Percentiles rank a stretch among this genome's conserved stretches.
These are phyloP conservation scores for Aspergillus campestris DNA, from an alignment of 495 filamentous ascomycete genomes.

Conservation along the genomic window DNA sequence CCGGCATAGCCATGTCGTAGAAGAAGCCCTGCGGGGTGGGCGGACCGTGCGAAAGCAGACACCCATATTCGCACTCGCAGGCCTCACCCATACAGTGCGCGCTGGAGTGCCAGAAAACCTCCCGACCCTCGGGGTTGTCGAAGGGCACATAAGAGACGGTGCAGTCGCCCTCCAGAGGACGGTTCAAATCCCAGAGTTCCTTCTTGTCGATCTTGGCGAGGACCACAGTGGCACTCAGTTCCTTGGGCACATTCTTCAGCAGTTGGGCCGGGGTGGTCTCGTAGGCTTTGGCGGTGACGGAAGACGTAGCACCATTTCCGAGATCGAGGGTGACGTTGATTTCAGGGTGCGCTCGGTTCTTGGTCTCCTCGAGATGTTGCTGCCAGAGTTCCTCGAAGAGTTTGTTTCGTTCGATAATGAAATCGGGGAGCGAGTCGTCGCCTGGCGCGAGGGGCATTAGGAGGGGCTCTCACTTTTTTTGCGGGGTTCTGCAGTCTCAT, in stretches of 20 bases:
- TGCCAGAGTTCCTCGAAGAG: slow-evolving; percentile 86
- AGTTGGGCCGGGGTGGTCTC: slow-evolving; percentile 48
- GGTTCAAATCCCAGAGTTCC: slow-evolving; percentile 82
- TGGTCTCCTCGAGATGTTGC: slow-evolving; percentile 63
- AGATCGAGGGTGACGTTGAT: slow-evolving; percentile 44
- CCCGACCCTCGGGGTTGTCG: slow-evolving; percentile 71
- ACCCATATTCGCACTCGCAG: slow-evolving; percentile 79
- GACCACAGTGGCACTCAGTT: slow-evolving; percentile 48
- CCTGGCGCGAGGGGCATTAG: slow-evolving; percentile 21
- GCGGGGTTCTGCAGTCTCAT: slow-evolving; percentile 4
- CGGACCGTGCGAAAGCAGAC: slow-evolving; percentile 85
- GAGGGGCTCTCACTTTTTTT: slow-evolving; percentile 15
- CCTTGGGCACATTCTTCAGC: slow-evolving; percentile 44
- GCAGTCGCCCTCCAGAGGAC: slow-evolving; percentile 72
- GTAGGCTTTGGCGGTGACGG: slow-evolving; percentile 41
- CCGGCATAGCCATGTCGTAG: slow-evolving; percentile 90
- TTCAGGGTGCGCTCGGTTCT: slow-evolving; percentile 35
- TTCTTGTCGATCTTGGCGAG: slow-evolving; percentile 73
- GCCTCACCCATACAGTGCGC: slow-evolving; percentile 94
- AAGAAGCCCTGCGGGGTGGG: slow-evolving; percentile 93
- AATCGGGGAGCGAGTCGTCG: slow-evolving; percentile 57
- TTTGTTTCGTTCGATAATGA: slow-evolving; percentile 70
- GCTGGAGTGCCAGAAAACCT: slow-evolving; percentile 89
- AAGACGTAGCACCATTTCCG: slow-evolving; percentile 35
- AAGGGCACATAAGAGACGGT: slow-evolving; percentile 75